Evolutionary conservation across 139 green algal species (phyloP).

Genomic region (Chlamydomonas sp.): DNA sequence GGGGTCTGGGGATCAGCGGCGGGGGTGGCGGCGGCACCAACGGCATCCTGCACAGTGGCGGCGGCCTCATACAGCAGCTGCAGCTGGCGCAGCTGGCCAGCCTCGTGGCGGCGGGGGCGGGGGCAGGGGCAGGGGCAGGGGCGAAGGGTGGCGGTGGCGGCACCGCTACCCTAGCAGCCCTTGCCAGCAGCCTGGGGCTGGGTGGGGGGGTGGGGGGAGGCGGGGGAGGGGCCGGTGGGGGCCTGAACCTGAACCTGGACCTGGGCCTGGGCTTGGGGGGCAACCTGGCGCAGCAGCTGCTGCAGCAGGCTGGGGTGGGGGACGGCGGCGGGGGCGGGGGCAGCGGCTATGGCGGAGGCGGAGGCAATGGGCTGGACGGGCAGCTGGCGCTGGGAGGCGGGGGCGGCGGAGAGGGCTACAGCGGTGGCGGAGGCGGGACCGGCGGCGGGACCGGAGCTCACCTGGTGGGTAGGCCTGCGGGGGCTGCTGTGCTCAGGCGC

Average conservation of each 20-base stretch:
- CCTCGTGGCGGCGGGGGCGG: neutral
- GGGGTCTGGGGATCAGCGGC: no score
- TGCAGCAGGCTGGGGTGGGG: neutral
- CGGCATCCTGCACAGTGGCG: neutral
- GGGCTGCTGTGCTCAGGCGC: no score
- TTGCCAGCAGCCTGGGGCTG: neutral
- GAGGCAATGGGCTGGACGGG: no score
- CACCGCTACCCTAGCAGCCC: neutral
- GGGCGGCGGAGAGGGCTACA: no score
- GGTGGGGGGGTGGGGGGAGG: neutral
- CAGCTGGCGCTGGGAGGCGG: no score
- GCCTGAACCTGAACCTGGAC: neutral
- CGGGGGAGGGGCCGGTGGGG: neutral
- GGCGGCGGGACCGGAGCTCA: no score
- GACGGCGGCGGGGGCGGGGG: neutral
- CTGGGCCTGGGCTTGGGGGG: neutral
- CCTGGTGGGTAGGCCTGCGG: no score
- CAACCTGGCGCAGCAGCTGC: conserved; percentile 12
- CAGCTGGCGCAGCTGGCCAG: conserved; percentile 19
- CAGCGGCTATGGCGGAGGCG: no score
- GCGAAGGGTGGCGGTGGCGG: neutral
- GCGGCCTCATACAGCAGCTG: neutral
- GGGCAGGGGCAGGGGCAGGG: neutral
- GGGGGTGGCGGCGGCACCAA: neutral
- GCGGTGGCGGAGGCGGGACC: no score